Evolutionary conservation across 768 basidiomycete species (phyloP), one percentile per base, ranked within the genome.

Genomic region (Porphyrellus cyaneotinctus): DNA sequence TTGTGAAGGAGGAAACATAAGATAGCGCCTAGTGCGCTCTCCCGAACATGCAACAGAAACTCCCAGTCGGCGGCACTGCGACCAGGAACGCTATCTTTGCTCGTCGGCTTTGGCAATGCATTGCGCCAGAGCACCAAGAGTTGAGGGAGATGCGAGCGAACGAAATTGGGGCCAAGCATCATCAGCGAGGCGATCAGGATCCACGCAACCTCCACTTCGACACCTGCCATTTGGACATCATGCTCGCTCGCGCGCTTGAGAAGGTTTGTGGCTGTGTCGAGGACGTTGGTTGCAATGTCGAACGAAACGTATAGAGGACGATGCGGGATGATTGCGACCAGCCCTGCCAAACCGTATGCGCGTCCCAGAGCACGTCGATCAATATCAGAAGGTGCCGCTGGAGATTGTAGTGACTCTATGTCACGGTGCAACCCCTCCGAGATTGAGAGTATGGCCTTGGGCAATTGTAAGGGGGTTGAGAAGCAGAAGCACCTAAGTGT

Each of bases 71-170:
- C 74, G 20, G 80, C 74, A 24, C 84, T 81, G 28, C 94, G 76
- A 17, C 83, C 83, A 6, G 78, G 77, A 15, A 76, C 78, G 14
- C 72, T 72, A 61, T 98, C 95, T 68, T 97, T 97, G 62, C 79
- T 87, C 0, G 91, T 94, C 1, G 92, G 87, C 69, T 98, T 99
- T 2, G 97, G 94, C 0, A 99, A 77, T 2, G 95, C 94, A 60
- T 99, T 99, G 30, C 97, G 78, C 97, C 97, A 99, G 4, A 99
- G 80, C 0, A 98, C 92, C 36, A 98, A 79, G 17, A 98, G 76
- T 60, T 97, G 95, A 0, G 95, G 89, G 2, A 98, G 80, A 67
- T 99, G 94, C 0, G 92, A 82, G 17, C 91, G 85, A 47, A 97
- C 93, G 58, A 98, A 97, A 60, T 92, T 89, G 4, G 90, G 91